A percentile compares a stretch with the other conserved stretches of the same genome.
Conservation (phyloP, 306 rosid species). For the Aeschynomene evenia region DNA sequence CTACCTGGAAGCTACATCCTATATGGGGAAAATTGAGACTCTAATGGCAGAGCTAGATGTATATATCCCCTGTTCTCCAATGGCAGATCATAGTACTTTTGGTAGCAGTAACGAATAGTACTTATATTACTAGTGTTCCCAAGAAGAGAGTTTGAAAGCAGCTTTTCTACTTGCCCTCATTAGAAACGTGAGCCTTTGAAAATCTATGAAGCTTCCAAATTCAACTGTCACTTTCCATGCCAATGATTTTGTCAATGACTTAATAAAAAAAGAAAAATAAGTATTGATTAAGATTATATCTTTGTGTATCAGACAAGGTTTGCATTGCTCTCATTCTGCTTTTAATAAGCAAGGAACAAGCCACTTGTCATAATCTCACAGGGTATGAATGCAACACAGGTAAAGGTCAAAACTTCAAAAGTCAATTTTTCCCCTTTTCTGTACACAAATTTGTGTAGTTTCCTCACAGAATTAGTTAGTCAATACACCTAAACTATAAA, state of each 20-base stretch:
- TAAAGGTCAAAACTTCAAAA: background rate
- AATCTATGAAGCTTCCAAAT: slow-evolving; percentile 27
- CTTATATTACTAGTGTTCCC: slow-evolving; percentile 4
- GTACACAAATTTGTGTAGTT: slow-evolving; percentile 3
- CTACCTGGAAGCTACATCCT: background rate
- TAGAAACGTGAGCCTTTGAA: slow-evolving; percentile 18
- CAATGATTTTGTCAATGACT: slow-evolving; percentile 26
- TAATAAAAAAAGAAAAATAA: slow-evolving; percentile 5
- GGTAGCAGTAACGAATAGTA: background rate
- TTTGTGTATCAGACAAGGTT: slow-evolving; percentile 23
- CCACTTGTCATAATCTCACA: slow-evolving; percentile 23
- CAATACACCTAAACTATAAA: slow-evolving; percentile 8
- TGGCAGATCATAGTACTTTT: background rate
- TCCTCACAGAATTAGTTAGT: background rate
- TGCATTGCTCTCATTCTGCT: background rate
- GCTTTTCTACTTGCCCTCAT: slow-evolving; percentile 7
- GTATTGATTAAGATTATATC: background rate
- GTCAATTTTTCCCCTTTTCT: background rate
- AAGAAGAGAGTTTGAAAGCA: background rate
- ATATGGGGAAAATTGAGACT: background rate
- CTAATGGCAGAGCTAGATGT: background rate
- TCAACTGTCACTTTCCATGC: slow-evolving; percentile 25
- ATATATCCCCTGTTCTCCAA: background rate
- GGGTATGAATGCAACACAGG: slow-evolving; percentile 1
- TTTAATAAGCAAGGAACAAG: slow-evolving; percentile 25